Conservation (phyloP, 164 flowering plant species). For the Annona cherimola region DNA sequence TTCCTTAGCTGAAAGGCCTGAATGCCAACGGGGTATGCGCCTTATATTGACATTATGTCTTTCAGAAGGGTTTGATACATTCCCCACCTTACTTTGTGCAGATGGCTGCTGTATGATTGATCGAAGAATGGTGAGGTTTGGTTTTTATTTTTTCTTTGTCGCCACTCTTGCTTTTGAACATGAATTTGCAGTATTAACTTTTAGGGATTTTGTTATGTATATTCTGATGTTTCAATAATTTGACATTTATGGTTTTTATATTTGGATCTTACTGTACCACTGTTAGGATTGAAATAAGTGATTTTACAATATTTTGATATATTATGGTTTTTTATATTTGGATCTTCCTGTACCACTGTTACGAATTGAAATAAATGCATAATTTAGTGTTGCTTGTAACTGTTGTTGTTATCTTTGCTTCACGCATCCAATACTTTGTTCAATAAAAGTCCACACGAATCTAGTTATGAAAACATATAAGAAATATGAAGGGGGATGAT, state of each 20-base stretch:
- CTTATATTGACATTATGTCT: constrained; percentile 70
- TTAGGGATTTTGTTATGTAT: neutral
- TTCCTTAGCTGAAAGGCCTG: constrained; percentile 65
- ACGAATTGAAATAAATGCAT: neutral
- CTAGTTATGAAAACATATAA: neutral
- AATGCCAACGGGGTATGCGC: constrained; percentile 77
- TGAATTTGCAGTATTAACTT: neutral
- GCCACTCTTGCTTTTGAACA: neutral
- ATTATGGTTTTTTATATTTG: neutral
- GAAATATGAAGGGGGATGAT: neutral
- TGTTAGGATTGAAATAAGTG: neutral
- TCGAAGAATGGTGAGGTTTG: constrained; percentile 68
- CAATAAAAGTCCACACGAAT: neutral
- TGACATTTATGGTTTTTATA: too few relatives aligned
- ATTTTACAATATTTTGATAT: too few relatives aligned
- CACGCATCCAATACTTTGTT: neutral
- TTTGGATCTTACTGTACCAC: neutral
- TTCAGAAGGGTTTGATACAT: constrained; percentile 89
- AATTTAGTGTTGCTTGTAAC: neutral
- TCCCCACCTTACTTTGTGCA: constrained; percentile 83
- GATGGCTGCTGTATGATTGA: constrained; percentile 92
- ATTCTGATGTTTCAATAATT: neutral
- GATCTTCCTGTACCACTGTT: neutral
- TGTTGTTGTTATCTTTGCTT: too few relatives aligned
- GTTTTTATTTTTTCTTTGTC: neutral